These are phyloP conservation scores for Candida manassasensis DNA, from an alignment of 805 yeast species.

Conservation along the genomic window DNA sequence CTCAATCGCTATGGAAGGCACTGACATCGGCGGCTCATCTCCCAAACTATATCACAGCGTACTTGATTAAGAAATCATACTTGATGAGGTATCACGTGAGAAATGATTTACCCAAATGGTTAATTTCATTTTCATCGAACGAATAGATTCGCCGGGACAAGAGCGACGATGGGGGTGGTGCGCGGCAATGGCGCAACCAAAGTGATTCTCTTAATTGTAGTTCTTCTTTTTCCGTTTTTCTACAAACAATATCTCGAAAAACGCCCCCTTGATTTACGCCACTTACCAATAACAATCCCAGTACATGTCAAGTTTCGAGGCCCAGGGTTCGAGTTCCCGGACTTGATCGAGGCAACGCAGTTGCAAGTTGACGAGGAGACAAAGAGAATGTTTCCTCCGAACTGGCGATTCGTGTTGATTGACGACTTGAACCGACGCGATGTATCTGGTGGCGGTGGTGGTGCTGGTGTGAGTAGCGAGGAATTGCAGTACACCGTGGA, in stretches of 20 bases:
- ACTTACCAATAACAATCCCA: conserved; percentile 16
- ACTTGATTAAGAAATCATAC: no score
- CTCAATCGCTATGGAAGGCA: conserved; percentile 28
- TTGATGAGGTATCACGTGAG: no score
- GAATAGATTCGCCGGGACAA: no score
- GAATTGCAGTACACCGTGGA: conserved; percentile 30
- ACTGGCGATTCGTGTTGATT: conserved; percentile 11
- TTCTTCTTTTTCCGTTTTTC: no score
- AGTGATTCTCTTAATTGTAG: no score
- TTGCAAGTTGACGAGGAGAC: conserved; percentile 25
- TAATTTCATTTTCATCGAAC: no score
- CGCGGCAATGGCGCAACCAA: no score
- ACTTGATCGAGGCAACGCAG: conserved; percentile 50
- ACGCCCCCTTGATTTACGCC: no score
- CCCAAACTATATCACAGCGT: no score
- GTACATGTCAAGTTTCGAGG: conserved; percentile 26
- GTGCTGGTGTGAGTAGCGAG: not conserved
- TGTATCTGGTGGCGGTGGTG: not conserved
- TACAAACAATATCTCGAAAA: no score
- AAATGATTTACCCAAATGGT: no score
- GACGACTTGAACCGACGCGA: conserved; percentile 9
- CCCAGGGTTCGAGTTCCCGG: conserved; percentile 57
- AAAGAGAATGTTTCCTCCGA: conserved; percentile 6
- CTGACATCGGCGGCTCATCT: conserved; percentile 22
- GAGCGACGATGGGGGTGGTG: no score